Base-by-base conservation (phyloP, 208 protist species). In the Herpetomonas muscarum region DNA sequence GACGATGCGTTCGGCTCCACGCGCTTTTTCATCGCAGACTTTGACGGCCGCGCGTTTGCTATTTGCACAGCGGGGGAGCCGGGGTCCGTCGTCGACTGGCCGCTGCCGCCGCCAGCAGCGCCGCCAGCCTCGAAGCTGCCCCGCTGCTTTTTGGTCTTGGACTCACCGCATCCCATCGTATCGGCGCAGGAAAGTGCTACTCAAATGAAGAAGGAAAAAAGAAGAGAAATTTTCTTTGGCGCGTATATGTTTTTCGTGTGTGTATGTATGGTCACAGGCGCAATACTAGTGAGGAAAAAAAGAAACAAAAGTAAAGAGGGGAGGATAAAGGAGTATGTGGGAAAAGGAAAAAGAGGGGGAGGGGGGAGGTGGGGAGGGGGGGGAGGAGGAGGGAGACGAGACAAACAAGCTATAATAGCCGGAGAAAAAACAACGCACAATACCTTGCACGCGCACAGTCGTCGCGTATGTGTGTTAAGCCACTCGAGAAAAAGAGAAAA, bases 91-190 rank as follows among this genome's bases (percentile, higher is more conserved):
- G 45, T 3, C 13, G 51, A 45, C 44, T 53, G 7, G 29, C 44
- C 19, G 17, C 13, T 49, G 44, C 44, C 44, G 10, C 10, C 34
- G 34, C 34, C 15, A 7, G 15, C 34, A 15, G 34, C 34, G n/a
- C n/a, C n/a, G n/a, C n/a, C n/a, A n/a, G n/a, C n/a, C n/a, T n/a
- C n/a, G 34, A 39, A 15, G 34, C 34, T 17, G 10, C 34, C 34
- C 34, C 34, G 3, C 6, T 47, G 13, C 39, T 52, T 49, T 29
- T 55, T 17, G 3, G 12, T 39, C 0, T 47, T 51, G 15, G 39
- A 50, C 22, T 37, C 34, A 17, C 34, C 49, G 34, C 59, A 65
- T 0, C 59, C 50, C 49, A 58, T 65, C 36, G 47, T 57, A 22
- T 31, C 9, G 34, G 34, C 9, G 34, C 6, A 39, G 34, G 34